Conservation (phyloP, 306 rosid species). For the Benincasa hispida region DNA sequence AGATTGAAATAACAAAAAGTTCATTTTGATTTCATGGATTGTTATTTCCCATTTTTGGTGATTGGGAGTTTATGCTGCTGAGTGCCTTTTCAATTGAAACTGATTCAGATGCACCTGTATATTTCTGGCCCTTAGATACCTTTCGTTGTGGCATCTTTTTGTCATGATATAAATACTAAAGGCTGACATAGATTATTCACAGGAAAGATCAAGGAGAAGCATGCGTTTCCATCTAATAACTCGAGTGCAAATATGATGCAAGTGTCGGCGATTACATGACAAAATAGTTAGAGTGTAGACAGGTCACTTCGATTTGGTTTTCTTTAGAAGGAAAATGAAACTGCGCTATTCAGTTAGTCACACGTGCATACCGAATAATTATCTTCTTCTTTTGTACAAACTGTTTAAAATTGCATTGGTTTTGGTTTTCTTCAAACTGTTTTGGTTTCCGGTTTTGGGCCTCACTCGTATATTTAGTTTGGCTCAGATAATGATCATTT, state of each 20-base stretch:
- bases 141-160: background rate
- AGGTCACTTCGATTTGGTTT: background rate
- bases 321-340: background rate
- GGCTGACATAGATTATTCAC: background rate
- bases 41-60: background rate
- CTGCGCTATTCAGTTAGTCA: background rate
- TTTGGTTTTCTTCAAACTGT: background rate
- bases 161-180: background rate
- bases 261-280: background rate
- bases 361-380: too few species aligned
- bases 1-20: background rate
- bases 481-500: background rate
- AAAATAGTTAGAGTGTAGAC: background rate
- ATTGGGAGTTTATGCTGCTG: background rate
- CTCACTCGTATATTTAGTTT: background rate
- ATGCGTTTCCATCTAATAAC: background rate
- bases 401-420: background rate
- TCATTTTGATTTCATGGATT: background rate
- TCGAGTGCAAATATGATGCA: background rate
- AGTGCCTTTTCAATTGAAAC: background rate
- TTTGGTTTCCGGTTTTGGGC: background rate
- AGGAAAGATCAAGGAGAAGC: background rate
- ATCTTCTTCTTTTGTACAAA: background rate
- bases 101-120: conserved; percentile 4
- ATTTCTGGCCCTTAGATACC: background rate